Evolutionary conservation across 495 filamentous ascomycete genomes (phyloP).

Genomic region (Baudoinia panamericana): DNA sequence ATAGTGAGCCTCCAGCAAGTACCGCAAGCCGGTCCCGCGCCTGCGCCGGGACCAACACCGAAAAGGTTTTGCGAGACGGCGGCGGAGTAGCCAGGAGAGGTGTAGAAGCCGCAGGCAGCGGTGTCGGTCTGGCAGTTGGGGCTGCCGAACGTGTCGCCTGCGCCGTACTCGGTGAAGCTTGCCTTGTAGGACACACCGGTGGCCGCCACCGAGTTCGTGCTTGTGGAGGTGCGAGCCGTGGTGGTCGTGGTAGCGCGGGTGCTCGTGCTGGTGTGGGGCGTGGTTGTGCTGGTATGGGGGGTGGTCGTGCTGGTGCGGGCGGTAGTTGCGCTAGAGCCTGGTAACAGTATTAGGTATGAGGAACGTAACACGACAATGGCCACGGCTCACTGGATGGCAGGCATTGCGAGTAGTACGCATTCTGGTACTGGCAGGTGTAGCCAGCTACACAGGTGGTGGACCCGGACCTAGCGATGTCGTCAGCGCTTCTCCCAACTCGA

Average conservation of each 20-base stretch:
- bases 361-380: neutral
- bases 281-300: neutral
- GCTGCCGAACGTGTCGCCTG: constrained; percentile 9
- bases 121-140: constrained; percentile 18
- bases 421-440: constrained; percentile 10
- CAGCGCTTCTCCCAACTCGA: no score
- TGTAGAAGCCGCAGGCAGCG: constrained; percentile 21
- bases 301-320: neutral
- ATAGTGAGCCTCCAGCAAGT: constrained; percentile 28
- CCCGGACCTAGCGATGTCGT: no score
- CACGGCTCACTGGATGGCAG: neutral
- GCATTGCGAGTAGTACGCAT: constrained; percentile 22
- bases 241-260: neutral
- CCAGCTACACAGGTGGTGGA: constrained; percentile 16
- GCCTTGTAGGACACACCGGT: constrained; percentile 13
- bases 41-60: constrained; percentile 28
- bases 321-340: neutral
- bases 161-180: constrained; percentile 22
- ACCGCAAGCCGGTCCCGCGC: constrained; percentile 28
- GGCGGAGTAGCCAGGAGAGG: constrained; percentile 19
- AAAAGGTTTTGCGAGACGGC: constrained; percentile 30
- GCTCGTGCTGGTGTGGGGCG: neutral
- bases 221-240: neutral
- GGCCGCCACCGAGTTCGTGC: neutral
- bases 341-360: neutral